Conservation (phyloP, 1,284 basidiomycete genomes). For the Trametes hirsuta region DNA sequence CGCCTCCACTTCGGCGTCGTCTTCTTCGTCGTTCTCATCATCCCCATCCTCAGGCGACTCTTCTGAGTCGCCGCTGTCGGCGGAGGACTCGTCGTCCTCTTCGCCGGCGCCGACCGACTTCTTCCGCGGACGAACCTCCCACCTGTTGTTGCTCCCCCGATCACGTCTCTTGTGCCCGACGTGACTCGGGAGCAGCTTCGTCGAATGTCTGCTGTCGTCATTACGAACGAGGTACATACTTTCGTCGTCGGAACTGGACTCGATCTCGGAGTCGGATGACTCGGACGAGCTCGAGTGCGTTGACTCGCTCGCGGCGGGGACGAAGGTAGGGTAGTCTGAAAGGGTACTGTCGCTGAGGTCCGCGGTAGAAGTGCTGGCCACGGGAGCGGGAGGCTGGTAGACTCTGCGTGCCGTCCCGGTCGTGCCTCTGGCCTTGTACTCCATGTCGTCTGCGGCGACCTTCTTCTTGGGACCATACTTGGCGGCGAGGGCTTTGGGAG, state of each 20-base stretch:
- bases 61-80: constrained; percentile 39
- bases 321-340: constrained; percentile 34
- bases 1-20: constrained; percentile 41
- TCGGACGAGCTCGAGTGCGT: constrained; percentile 34
- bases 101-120: constrained; percentile 67
- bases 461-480: constrained; percentile 24
- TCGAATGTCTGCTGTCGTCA: constrained; percentile 39
- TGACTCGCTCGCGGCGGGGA: constrained; percentile 34
- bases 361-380: constrained; percentile 18
- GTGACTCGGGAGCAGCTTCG: constrained; percentile 34
- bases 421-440: constrained; percentile 32
- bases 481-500: constrained; percentile 47
- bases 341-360: constrained; percentile 30
- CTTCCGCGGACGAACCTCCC: constrained; percentile 71
- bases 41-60: constrained; percentile 53
- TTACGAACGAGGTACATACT: constrained; percentile 62
- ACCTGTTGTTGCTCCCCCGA: constrained; percentile 48
- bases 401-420: constrained; percentile 20
- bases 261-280: constrained; percentile 28
- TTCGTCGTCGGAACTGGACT: constrained; percentile 42
- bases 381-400: constrained; percentile 12
- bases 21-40: constrained; percentile 51
- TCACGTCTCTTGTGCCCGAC: constrained; percentile 47
- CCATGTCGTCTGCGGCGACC: constrained; percentile 23
- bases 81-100: constrained; percentile 28